Conservation (phyloP, 2,329 filamentous ascomycete genomes). For the Fonsecaea multimorphosa region DNA sequence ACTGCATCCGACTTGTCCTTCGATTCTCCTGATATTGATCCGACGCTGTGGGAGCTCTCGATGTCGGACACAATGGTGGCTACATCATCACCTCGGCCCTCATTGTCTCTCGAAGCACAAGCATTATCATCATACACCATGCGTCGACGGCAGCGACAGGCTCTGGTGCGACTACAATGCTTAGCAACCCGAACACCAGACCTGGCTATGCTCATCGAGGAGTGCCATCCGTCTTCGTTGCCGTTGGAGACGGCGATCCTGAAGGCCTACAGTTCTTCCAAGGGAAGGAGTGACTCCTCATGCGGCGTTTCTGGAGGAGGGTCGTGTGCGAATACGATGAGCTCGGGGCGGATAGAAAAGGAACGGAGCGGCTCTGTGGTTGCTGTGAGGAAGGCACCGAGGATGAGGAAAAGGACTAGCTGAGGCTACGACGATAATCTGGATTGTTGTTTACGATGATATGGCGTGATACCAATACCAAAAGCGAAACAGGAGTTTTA, state of each 20-base stretch:
- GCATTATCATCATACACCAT: constrained; percentile 37
- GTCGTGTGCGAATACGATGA: neutral
- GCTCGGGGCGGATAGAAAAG: constrained; percentile 35
- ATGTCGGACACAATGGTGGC: constrained; percentile 36
- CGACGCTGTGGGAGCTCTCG: constrained; percentile 38
- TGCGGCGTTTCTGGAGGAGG: constrained; percentile 23
- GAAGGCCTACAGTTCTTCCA: constrained; percentile 23
- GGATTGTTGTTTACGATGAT: neutral
- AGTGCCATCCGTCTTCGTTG: constrained; percentile 40
- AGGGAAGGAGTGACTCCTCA: constrained; percentile 28
- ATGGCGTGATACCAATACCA: constrained; percentile 4
- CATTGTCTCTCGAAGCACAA: constrained; percentile 40
- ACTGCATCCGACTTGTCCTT: constrained; percentile 31
- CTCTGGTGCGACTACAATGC: constrained; percentile 40
- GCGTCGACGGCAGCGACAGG: constrained; percentile 38
- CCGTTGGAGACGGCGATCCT: constrained; percentile 31
- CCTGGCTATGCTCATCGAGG: constrained; percentile 41
- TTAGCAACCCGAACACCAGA: constrained; percentile 37
- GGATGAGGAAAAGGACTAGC: constrained; percentile 36
- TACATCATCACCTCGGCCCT: constrained; percentile 39
- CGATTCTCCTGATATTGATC: constrained; percentile 36
- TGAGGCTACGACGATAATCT: constrained; percentile 6
- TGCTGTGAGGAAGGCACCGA: constrained; percentile 29
- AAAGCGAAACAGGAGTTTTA: neutral
- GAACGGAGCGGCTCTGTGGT: constrained; percentile 25